Conservation (phyloP, 2,329 filamentous ascomycete genomes). For the Tolypocladium nubicola region DNA sequence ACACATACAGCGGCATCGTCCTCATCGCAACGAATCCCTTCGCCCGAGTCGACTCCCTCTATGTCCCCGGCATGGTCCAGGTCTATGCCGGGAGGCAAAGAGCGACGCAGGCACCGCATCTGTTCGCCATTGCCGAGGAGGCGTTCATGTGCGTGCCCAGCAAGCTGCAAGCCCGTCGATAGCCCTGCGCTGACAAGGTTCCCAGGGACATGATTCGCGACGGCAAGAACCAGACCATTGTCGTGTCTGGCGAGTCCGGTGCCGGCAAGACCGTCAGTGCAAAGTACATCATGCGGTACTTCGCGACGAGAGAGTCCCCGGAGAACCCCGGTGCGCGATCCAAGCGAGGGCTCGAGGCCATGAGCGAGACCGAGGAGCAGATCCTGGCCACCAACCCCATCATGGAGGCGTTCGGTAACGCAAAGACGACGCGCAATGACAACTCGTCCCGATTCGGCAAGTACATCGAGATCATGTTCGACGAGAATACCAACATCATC, state of each 20-base stretch:
- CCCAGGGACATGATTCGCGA: slow-evolving; percentile 90
- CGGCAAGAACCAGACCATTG: slow-evolving; percentile 92
- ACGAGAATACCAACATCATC: slow-evolving; percentile 89
- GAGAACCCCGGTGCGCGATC: slow-evolving; percentile 70
- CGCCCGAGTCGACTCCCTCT: slow-evolving; percentile 91
- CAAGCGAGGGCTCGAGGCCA: slow-evolving; percentile 66
- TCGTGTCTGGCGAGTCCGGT: slow-evolving; percentile 98
- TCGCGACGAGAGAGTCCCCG: slow-evolving; percentile 90
- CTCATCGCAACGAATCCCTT: slow-evolving; percentile 98
- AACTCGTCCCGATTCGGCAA: slow-evolving; percentile 99
- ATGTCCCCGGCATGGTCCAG: slow-evolving; percentile 99
- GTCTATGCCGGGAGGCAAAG: slow-evolving; percentile 96
- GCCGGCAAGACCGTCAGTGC: slow-evolving; percentile 98
- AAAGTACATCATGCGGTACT: slow-evolving; percentile 99
- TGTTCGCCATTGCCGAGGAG: slow-evolving; percentile 98
- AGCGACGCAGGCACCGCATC: slow-evolving; percentile 90
- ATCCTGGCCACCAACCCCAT: slow-evolving; percentile 97
- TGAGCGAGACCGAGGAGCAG: slow-evolving; percentile 98
- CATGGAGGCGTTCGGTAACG: slow-evolving; percentile 99
- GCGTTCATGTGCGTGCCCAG: slow-evolving; percentile 70
- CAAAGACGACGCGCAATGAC: slow-evolving; percentile 98
- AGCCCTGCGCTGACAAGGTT: slow-evolving; percentile 22
- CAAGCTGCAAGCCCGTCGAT: background rate
- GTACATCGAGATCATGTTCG: slow-evolving; percentile 99
- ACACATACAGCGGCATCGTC: slow-evolving; percentile 98